Percentiles rank a stretch among this genome's conserved stretches.
phyloP scores from a whole-genome alignment of 2,329 filamentous ascomycete species.

The Monilinia polystroma region DNA sequence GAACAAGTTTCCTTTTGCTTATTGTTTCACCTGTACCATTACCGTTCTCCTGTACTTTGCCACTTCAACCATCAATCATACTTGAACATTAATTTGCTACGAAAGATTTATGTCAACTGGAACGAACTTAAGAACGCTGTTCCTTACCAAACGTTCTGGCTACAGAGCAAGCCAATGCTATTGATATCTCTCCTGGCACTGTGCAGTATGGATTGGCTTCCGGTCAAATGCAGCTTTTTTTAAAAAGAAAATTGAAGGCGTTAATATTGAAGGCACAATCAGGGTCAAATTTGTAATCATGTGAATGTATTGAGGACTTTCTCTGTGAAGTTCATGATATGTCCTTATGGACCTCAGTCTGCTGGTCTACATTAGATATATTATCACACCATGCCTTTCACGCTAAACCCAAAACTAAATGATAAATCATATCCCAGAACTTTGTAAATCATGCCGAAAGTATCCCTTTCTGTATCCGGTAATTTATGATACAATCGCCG shows the following conservation, averaged over 20 bases:
- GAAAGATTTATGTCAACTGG: not conserved
- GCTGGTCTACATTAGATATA: not conserved
- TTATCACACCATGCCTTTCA: not conserved
- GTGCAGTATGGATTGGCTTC: not conserved
- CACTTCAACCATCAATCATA: not conserved
- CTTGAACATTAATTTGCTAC: not conserved
- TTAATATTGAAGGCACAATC: not conserved
- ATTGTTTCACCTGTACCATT: not conserved
- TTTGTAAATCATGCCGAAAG: not conserved
- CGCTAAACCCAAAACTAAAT: not conserved
- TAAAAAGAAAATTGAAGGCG: not conserved
- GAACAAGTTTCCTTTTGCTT: not conserved
- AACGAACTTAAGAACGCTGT: not conserved
- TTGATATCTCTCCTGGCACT: not conserved
- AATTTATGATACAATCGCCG: not conserved
- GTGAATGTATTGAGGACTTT: not conserved
- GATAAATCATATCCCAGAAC: not conserved
- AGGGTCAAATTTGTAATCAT: not conserved
- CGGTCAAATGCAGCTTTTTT: not conserved
- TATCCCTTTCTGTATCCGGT: not conserved
- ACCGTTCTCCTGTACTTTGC: not conserved
- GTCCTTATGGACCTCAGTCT: not conserved
- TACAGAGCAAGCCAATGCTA: not conserved
- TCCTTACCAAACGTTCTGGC: not conserved
- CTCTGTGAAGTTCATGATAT: not conserved